Evolutionary conservation across 2,329 filamentous ascomycete genomes (phyloP).

Genomic region (Tolypocladium ovalisporum): DNA sequence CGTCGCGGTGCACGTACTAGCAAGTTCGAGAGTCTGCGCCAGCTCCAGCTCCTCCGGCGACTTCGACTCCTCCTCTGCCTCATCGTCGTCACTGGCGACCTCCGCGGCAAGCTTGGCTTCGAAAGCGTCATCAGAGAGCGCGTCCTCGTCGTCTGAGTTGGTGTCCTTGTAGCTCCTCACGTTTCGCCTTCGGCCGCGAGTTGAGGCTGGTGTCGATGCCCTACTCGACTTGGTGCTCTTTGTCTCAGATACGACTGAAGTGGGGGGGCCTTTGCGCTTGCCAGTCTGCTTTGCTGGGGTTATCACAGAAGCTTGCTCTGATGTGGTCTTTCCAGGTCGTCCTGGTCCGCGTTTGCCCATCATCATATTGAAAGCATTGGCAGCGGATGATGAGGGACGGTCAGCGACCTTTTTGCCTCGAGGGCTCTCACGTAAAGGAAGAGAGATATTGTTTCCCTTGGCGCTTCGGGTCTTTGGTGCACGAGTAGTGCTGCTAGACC

Average conservation of each 20-base stretch:
- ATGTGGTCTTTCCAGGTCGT: constrained; percentile 13
- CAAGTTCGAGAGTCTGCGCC: constrained; percentile 60
- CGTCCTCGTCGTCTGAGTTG: background rate
- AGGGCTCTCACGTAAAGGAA: constrained; percentile 25
- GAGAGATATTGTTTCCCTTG: constrained; percentile 12
- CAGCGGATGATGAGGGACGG: constrained; percentile 7
- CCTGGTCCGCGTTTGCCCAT: constrained; percentile 31
- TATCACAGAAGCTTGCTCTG: constrained; percentile 7
- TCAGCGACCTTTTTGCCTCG: constrained; percentile 16
- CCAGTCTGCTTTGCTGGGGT: constrained; percentile 9
- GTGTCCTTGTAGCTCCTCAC: constrained; percentile 39
- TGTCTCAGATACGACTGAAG: constrained; percentile 21
- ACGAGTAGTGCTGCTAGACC: constrained; percentile 20
- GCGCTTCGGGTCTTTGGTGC: constrained; percentile 5
- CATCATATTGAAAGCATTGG: constrained; percentile 42
- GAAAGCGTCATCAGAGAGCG: constrained; percentile 70
- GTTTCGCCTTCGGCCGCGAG: constrained; percentile 39
- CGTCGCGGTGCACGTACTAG: constrained; percentile 43
- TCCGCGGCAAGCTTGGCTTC: constrained; percentile 65
- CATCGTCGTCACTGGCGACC: constrained; percentile 30
- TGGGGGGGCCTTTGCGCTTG: constrained; percentile 23
- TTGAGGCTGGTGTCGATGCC: constrained; percentile 59
- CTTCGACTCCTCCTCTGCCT: constrained; percentile 19
- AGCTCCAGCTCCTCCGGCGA: constrained; percentile 52
- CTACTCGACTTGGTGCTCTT: constrained; percentile 71